Evolutionary conservation across 1,284 basidiomycete genomes (phyloP).

Genomic region (Golubevia pallescens): DNA sequence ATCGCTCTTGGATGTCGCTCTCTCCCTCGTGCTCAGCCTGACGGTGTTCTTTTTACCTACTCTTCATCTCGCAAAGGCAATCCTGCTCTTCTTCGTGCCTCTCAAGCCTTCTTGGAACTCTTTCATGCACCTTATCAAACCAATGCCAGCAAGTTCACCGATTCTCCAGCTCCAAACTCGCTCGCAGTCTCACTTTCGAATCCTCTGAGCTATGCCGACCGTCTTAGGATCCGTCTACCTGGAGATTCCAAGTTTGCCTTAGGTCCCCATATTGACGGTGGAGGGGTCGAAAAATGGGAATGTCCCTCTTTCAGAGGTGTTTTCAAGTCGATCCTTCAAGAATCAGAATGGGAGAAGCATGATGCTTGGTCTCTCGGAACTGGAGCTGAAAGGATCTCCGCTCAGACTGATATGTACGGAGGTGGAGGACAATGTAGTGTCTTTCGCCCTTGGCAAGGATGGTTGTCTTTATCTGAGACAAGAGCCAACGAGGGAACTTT

Average conservation of each 20-base stretch:
- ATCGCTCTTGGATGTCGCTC: no score
- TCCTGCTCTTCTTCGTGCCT: slow-evolving; percentile 25
- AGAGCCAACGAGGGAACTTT: slow-evolving; percentile 77
- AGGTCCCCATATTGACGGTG: slow-evolving; percentile 79
- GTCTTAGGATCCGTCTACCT: slow-evolving; percentile 76
- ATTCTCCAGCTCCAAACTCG: slow-evolving; percentile 3
- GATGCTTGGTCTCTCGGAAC: slow-evolving; percentile 66
- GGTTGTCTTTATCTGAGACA: slow-evolving; percentile 71
- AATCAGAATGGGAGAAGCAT: slow-evolving; percentile 68
- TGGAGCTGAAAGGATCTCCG: slow-evolving; percentile 25
- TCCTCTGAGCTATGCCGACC: slow-evolving; percentile 77
- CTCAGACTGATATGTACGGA: slow-evolving; percentile 40
- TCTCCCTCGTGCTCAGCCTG: no score
- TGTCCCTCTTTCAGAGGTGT: slow-evolving; percentile 72
- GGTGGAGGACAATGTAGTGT: slow-evolving; percentile 77
- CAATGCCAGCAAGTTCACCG: background rate
- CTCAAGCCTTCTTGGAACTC: slow-evolving; percentile 24
- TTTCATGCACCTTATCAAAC: slow-evolving; percentile 29
- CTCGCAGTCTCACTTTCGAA: slow-evolving; percentile 69
- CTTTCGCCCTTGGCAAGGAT: slow-evolving; percentile 79
- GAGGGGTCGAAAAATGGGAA: slow-evolving; percentile 79
- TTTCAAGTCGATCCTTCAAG: slow-evolving; percentile 70
- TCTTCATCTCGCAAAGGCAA: slow-evolving; percentile 15
- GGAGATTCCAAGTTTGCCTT: slow-evolving; percentile 76
- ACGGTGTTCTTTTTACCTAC: background rate